phyloP scores from a whole-genome alignment of 1,139 yeast species.

The Yamadazyma triangularis region DNA sequence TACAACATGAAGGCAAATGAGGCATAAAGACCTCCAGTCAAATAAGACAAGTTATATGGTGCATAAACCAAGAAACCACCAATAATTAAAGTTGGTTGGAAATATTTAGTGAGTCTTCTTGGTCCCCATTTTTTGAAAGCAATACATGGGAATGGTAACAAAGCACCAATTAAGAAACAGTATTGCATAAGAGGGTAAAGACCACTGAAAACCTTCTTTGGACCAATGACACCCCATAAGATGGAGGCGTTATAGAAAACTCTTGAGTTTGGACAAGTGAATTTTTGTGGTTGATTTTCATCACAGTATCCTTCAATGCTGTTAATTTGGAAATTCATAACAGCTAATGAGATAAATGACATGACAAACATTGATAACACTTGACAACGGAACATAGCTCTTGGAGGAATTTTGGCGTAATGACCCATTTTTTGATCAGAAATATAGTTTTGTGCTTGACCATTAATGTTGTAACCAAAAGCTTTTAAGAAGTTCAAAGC shows the following conservation, averaged over 20 bases:
- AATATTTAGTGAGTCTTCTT: conserved; percentile 22
- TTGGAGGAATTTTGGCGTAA: conserved; percentile 52
- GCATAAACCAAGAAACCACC: conserved; percentile 37
- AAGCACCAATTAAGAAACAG: conserved; percentile 53
- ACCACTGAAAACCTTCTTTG: conserved; percentile 43
- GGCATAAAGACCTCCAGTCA: conserved; percentile 37
- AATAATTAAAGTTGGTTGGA: conserved; percentile 42
- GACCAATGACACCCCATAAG: conserved; percentile 65
- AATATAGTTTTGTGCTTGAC: conserved; percentile 51
- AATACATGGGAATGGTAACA: conserved; percentile 40
- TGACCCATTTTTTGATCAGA: conserved; percentile 54
- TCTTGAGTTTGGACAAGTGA: conserved; percentile 45
- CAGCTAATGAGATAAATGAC: conserved; percentile 45
- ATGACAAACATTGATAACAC: conserved; percentile 33
- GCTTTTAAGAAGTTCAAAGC: conserved; percentile 56
- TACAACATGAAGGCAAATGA: conserved; percentile 43
- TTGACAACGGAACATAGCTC: conserved; percentile 54
- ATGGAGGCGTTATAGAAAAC: conserved; percentile 53
- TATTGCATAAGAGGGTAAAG: conserved; percentile 45
- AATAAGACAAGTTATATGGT: conserved; percentile 49
- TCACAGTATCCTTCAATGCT: conserved; percentile 35
- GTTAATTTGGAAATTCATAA: conserved; percentile 47
- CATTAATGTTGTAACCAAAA: conserved; percentile 51
- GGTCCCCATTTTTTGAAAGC: conserved; percentile 35
- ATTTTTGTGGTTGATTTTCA: conserved; percentile 25